Base-by-base conservation (phyloP, 441 rosid genomes). In the Heliophila coronopifolia region DNA sequence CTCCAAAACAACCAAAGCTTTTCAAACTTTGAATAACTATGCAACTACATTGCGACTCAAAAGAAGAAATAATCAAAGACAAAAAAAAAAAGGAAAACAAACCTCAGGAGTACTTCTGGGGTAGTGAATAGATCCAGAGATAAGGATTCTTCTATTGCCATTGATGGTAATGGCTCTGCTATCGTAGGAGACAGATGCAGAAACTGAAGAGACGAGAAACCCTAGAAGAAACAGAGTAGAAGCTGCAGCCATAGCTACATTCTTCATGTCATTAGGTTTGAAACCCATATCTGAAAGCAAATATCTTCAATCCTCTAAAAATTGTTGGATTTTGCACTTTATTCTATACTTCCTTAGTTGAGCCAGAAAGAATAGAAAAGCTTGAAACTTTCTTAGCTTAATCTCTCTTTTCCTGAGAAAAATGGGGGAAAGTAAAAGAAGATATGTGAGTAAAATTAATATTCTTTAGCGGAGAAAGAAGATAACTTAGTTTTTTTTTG, bases 101-200 rank as follows among this genome's bases (percentile, higher is more conserved):
- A 90, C 98, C 98, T 91, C 93, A 60, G 98, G 96, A 1, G 98
- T 59, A 66, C 98, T 91, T 77, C 98, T 83, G 43, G 98, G 96
- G 61, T 91, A 91, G 63, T 91, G 96, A 73, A 90, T 86, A 79
- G 98, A 90, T 65, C 98, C 98, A 67, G 93, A 91, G 62, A 91
- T 70, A 31, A 91, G 96, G 64, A 91, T 86, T 76, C 88, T 91
- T 69, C 98, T 82, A 32, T 76, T 76, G 34, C 94, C 96, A 78
- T 84, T 83, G 72, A 91, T 84, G 60, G 71, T 65, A 59, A 91
- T 78, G 31, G 98, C 93, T 57, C 68, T 84, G 30, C 74, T 65
- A 47, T 91, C 98, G 68, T 91, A 86, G 4, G 94, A 82, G 33
- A 91, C 98, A 60, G 96, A 79, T 6, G 74, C 83, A 58, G 28